Conservation (phyloP, 331 rosid species). For the Acacia concinna region DNA sequence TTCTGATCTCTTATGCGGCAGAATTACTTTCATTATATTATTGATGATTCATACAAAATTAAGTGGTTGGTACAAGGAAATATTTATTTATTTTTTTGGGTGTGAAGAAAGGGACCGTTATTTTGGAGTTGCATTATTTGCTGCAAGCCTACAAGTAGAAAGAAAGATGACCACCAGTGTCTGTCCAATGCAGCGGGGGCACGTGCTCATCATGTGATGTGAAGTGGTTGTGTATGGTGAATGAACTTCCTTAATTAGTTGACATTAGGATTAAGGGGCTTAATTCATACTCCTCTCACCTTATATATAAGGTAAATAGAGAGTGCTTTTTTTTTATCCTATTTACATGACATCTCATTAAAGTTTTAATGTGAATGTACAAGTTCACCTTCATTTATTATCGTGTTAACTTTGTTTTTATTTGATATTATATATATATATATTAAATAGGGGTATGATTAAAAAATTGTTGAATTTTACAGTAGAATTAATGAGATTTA, state of each 20-base stretch:
- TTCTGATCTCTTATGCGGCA: slow-evolving; percentile 6
- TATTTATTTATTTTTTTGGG: background rate
- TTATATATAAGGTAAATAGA: too few species aligned
- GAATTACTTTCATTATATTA: background rate
- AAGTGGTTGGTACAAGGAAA: slow-evolving; percentile 31
- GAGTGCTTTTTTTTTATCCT: too few species aligned
- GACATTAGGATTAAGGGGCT: background rate
- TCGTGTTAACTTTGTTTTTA: too few species aligned
- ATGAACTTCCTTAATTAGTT: background rate
- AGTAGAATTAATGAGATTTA: too few species aligned
- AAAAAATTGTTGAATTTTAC: too few species aligned
- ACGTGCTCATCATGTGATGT: slow-evolving; percentile 20
- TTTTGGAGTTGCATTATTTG: slow-evolving; percentile 15
- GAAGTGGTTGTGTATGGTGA: slow-evolving; percentile 18
- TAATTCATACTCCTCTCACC: too few species aligned
- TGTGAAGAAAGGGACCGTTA: background rate
- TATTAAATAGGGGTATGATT: too few species aligned
- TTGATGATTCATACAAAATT: slow-evolving; percentile 3
- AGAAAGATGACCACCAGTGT: slow-evolving; percentile 30
- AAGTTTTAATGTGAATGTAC: too few species aligned
- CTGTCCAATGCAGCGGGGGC: slow-evolving; percentile 20
- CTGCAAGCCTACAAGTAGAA: slow-evolving; percentile 3
- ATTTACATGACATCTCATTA: too few species aligned
- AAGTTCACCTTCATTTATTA: too few species aligned
- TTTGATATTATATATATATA: too few species aligned